Conservation (phyloP, 139 green algal species). For the Chlamydomonas applanata region DNA sequence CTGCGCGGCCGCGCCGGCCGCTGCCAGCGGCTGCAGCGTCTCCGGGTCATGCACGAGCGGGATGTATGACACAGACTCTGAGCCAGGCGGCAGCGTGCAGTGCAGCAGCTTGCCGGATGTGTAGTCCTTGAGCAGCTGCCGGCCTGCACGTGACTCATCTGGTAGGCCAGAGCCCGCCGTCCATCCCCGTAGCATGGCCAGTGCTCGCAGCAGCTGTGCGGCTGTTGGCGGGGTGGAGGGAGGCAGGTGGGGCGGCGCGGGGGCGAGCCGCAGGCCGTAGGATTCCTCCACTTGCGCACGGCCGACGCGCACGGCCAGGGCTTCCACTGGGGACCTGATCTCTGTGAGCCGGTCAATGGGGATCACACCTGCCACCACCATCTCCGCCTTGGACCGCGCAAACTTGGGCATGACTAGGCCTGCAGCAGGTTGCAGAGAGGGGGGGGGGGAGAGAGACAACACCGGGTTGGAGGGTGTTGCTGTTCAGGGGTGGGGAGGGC, state of each 20-base stretch:
- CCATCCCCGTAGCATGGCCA: constrained; percentile 70
- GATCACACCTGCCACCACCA: constrained; percentile 95
- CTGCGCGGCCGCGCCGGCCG: not conserved
- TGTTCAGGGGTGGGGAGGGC: too few species aligned
- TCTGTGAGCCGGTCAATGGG: constrained; percentile 96
- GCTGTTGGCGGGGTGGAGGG: constrained; percentile 22
- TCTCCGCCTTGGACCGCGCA: constrained; percentile 84
- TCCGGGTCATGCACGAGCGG: constrained; percentile 8
- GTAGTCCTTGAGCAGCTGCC: constrained; percentile 84
- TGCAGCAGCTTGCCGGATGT: constrained; percentile 84
- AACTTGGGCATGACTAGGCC: constrained; percentile 94
- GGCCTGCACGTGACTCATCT: constrained; percentile 79
- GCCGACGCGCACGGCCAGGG: constrained; percentile 61
- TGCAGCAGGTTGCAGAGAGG: constrained; percentile 11
- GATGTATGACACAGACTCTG: not conserved
- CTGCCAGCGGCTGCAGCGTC: not conserved
- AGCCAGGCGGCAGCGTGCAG: constrained; percentile 74
- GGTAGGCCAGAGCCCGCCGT: constrained; percentile 72
- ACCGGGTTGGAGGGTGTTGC: too few species aligned
- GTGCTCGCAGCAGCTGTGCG: constrained; percentile 32
- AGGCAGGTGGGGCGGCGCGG: constrained; percentile 11
- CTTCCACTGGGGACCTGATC: constrained; percentile 70
- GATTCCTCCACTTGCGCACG: constrained; percentile 61
- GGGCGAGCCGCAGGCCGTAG: constrained; percentile 77
- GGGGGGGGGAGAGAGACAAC: too few species aligned